Percentiles rank a stretch among this genome's conserved stretches.
Conservation (phyloP, 2,329 filamentous ascomycete genomes). For the Helotiales sp. region DNA sequence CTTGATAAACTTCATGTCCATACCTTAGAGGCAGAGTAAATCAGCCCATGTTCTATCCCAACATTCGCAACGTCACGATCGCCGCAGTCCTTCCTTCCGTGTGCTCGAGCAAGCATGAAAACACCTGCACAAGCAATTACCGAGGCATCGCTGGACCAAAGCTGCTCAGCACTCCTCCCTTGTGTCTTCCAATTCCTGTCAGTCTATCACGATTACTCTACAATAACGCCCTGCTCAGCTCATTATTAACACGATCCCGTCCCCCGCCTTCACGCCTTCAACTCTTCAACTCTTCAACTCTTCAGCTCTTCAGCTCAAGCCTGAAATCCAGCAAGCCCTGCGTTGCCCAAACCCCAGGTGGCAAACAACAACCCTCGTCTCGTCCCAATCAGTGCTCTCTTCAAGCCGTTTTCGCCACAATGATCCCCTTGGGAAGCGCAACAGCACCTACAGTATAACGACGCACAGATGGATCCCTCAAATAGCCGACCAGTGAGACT, state of each 20-base stretch:
- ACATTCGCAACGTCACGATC: too few relatives aligned
- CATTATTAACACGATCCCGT: too few relatives aligned
- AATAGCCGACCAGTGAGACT: not conserved
- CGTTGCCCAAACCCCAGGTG: not conserved
- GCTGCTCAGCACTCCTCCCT: not conserved
- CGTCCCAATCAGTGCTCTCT: not conserved
- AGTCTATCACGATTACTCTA: not conserved
- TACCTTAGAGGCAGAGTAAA: too few relatives aligned
- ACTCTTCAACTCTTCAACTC: too few relatives aligned
- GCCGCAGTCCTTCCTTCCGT: not conserved
- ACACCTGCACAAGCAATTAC: not conserved
- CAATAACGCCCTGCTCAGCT: too few relatives aligned
- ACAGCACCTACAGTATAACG: not conserved
- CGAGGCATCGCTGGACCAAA: not conserved
- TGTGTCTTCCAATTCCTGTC: not conserved
- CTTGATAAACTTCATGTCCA: too few relatives aligned
- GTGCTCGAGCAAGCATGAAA: not conserved
- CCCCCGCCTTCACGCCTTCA: not conserved
- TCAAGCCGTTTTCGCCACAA: not conserved
- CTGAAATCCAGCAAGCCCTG: too few relatives aligned
- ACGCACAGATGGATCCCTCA: conserved; percentile 1
- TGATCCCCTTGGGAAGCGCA: not conserved
- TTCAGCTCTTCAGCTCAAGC: too few relatives aligned
- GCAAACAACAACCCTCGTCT: not conserved
- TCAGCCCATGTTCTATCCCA: too few relatives aligned